These are phyloP conservation scores for Mucor sp. DNA, from an alignment of 371 early-diverging fungal genomes.

Conservation along the genomic window DNA sequence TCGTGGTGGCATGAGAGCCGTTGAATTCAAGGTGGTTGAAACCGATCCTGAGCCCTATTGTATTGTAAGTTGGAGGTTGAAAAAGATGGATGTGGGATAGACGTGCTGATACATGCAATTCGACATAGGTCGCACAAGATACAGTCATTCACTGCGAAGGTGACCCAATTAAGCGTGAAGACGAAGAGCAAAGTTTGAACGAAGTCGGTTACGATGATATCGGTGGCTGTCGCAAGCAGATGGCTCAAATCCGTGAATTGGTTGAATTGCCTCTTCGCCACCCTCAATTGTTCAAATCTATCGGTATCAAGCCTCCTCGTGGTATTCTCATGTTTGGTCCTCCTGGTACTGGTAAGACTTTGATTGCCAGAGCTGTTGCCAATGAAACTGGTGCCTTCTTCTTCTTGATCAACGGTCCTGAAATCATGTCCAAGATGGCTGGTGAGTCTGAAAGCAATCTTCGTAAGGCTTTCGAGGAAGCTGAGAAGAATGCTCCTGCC, in stretches of 20 bases:
- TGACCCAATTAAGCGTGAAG: constrained; percentile 98
- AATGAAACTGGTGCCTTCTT: constrained; percentile 86
- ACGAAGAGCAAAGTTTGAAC: constrained; percentile 93
- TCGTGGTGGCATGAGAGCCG: constrained; percentile 96
- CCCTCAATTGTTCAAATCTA: constrained; percentile 96
- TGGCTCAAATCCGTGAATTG: constrained; percentile 99
- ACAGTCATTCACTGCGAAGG: constrained; percentile 99
- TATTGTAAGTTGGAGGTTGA: constrained; percentile 74
- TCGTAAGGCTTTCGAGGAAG: constrained; percentile 99
- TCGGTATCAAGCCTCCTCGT: constrained; percentile 99
- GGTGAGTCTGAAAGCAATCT: constrained; percentile 99
- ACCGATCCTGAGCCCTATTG: constrained; percentile 95
- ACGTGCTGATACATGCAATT: constrained; percentile 79
- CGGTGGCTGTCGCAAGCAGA: constrained; percentile 99
- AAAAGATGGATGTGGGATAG: constrained; percentile 47
- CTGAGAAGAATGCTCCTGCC: constrained; percentile 98
- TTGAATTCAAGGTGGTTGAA: constrained; percentile 99
- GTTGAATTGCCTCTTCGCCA: constrained; percentile 99
- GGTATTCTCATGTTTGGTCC: constrained; percentile 99
- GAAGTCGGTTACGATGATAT: constrained; percentile 99
- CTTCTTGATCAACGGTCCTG: constrained; percentile 98
- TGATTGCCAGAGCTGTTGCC: constrained; percentile 81
- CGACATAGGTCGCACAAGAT: constrained; percentile 85
- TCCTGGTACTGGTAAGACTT: constrained; percentile 96
- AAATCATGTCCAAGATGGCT: constrained; percentile 99